These are phyloP conservation scores for Ceratocystis huliohia DNA, from an alignment of 2,329 filamentous ascomycete species.

Conservation along the genomic window DNA sequence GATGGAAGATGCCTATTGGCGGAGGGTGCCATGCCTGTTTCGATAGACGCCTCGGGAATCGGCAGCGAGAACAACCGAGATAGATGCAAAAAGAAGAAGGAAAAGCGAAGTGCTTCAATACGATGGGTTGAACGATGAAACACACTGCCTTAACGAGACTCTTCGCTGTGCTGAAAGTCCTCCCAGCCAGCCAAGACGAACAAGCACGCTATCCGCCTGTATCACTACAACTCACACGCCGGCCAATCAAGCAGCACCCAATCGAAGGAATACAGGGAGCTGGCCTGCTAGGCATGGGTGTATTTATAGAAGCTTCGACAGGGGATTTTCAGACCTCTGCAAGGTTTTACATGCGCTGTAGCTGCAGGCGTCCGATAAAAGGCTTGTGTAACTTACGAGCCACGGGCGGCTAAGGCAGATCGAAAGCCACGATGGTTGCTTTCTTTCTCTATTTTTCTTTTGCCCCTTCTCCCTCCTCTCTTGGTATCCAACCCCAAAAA, in stretches of 20 bases:
- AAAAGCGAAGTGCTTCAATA: not conserved
- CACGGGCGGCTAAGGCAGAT: not conserved
- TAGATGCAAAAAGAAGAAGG: not conserved
- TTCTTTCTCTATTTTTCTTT: too few relatives aligned
- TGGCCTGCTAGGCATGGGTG: not conserved
- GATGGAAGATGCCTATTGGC: not conserved
- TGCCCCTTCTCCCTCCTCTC: too few relatives aligned
- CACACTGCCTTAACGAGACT: too few relatives aligned
- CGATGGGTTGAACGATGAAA: too few relatives aligned
- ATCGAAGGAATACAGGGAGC: not conserved
- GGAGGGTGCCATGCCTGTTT: not conserved
- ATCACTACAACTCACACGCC: constrained; percentile 1
- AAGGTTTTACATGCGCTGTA: not conserved
- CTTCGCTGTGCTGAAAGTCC: too few relatives aligned
- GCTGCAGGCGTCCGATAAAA: not conserved
- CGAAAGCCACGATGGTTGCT: not conserved
- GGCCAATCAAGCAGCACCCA: constrained; percentile 1
- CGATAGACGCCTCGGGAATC: not conserved
- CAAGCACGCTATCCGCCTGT: not conserved
- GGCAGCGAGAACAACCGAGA: not conserved
- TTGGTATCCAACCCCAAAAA: too few relatives aligned
- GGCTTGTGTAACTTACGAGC: not conserved
- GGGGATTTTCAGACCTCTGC: not conserved
- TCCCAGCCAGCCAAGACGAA: not conserved
- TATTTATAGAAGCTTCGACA: not conserved